Evolutionary conservation across 768 basidiomycete genomes (phyloP).

Genomic region (Strobilomyces dryophilus): DNA sequence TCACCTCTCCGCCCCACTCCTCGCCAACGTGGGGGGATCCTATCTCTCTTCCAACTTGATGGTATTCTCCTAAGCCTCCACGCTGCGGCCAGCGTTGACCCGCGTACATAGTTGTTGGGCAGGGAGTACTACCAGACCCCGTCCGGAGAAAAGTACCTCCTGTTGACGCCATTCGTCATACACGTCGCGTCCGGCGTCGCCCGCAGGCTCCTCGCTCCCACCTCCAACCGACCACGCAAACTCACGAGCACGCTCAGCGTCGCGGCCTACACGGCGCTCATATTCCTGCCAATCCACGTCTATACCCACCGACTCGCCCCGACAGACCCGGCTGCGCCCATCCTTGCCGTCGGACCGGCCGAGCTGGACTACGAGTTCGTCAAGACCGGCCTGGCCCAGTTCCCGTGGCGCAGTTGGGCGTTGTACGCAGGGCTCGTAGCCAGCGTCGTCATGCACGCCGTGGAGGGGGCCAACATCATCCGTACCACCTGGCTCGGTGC

Average conservation of each 20-base stretch:
- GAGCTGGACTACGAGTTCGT: conserved; percentile 85
- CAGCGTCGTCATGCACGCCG: conserved; percentile 54
- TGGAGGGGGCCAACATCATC: conserved; percentile 55
- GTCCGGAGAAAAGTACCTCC: conserved; percentile 62
- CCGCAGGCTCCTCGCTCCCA: conserved; percentile 51
- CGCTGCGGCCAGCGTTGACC: not conserved
- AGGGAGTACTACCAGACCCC: conserved; percentile 82
- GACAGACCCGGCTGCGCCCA: conserved; percentile 37
- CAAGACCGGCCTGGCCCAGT: conserved; percentile 59
- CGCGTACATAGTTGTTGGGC: conserved; percentile 68
- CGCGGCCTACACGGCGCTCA: conserved; percentile 58
- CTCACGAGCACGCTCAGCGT: conserved; percentile 46
- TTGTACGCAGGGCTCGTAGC: conserved; percentile 61
- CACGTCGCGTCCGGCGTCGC: conserved; percentile 58
- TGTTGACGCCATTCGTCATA: conserved; percentile 61
- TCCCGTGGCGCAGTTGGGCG: conserved; percentile 59
- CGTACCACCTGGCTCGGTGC: conserved; percentile 41
- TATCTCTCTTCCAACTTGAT: conserved; percentile 65
- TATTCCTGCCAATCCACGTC: conserved; percentile 68
- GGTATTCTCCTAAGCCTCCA: conserved; percentile 40
- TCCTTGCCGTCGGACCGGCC: conserved; percentile 53
- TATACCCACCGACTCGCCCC: conserved; percentile 62
- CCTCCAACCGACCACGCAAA: conserved; percentile 27
- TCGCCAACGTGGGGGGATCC: conserved; percentile 70
- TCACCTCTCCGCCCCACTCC: conserved; percentile 72